These are phyloP conservation scores for Nicotiana benthamiana DNA, from an alignment of 257 asterid genomes.

Conservation along the genomic window DNA sequence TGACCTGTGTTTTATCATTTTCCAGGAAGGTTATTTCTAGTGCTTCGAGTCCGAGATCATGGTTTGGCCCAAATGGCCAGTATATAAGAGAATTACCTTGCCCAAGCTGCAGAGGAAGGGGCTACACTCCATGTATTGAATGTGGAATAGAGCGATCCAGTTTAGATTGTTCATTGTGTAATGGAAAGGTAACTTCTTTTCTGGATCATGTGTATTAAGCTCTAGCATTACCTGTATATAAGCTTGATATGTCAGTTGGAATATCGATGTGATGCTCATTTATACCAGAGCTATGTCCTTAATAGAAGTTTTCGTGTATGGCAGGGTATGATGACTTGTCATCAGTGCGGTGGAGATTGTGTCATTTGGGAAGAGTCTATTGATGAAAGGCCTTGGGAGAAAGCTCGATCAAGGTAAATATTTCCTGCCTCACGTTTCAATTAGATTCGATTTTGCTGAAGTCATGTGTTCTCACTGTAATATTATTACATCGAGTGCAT, in stretches of 20 bases:
- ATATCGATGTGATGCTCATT: not conserved
- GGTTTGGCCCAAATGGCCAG: constrained; percentile 97
- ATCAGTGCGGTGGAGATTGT: constrained; percentile 83
- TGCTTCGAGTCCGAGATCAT: constrained; percentile 62
- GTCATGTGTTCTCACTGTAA: not conserved
- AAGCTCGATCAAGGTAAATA: constrained; percentile 71
- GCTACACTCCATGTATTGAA: constrained; percentile 75
- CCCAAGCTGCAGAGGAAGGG: constrained; percentile 94
- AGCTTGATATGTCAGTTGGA: not conserved
- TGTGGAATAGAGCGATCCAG: constrained; percentile 93
- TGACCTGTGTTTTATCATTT: not conserved
- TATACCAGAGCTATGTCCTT: not conserved
- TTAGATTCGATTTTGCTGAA: not conserved
- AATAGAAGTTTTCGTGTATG: not conserved
- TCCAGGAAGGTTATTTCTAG: constrained; percentile 53
- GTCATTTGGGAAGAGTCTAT: constrained; percentile 96
- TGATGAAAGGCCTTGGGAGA: constrained; percentile 95
- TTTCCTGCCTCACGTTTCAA: constrained; percentile 2
- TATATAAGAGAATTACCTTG: constrained; percentile 90
- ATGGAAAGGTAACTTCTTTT: constrained; percentile 53
- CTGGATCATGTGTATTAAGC: not conserved
- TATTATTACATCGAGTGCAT: not conserved
- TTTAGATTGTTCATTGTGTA: constrained; percentile 68
- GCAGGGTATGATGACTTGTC: constrained; percentile 70
- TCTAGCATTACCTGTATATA: not conserved